Base-by-base conservation (phyloP, 1,284 basidiomycete genomes). In the Irpex sp. region DNA sequence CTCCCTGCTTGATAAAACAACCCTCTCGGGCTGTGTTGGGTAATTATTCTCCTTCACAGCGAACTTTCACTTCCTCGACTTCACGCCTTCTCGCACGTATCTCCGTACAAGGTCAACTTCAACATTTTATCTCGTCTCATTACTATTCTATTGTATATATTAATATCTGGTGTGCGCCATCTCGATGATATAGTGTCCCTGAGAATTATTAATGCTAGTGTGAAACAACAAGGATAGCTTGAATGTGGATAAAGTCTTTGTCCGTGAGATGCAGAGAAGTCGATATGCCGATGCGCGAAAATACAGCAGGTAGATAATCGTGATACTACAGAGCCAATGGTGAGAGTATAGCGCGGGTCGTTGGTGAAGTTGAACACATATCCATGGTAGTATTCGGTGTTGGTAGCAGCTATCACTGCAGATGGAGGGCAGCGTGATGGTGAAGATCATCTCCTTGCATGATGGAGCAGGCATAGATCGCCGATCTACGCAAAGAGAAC, bases 401-500 rank as follows among this genome's bases (percentile, higher is more conserved):
- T 47, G 40, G 40, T 13, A n/a, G 40, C 40, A 6, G 40, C n/a
- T 1, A 15, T 47, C 40, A n/a, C 40, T 13, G 40, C 40, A 47
- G 40, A 47, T 47, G 40, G 40, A 4, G 40, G 15, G 38, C 38
- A 47, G n/a, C 40, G 40, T 47, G 40, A 47, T 47, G 40, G n/a
- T 47, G 40, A 47, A 47, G 40, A 47, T 47, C 40, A 47, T 2
- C 1, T n/a, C 5, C 4, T 11, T 52, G 17, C 9, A 26, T 52
- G 49, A 17, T 17, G 17, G 19, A 21, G 13, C 17, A 5, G 49
- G 8, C n/a, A 21, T 17, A 52, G 17, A 52, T 17, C 13, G 21
- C 21, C 2, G 49, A 21, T 52, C 31, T 52, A 52, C 9, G 49
- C 49, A 71, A 71, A 67, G 72, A 75, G 74, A 66, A 81, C 70